phyloP scores from a whole-genome alignment of 495 filamentous ascomycete genomes.

The Cercophora scortea region DNA sequence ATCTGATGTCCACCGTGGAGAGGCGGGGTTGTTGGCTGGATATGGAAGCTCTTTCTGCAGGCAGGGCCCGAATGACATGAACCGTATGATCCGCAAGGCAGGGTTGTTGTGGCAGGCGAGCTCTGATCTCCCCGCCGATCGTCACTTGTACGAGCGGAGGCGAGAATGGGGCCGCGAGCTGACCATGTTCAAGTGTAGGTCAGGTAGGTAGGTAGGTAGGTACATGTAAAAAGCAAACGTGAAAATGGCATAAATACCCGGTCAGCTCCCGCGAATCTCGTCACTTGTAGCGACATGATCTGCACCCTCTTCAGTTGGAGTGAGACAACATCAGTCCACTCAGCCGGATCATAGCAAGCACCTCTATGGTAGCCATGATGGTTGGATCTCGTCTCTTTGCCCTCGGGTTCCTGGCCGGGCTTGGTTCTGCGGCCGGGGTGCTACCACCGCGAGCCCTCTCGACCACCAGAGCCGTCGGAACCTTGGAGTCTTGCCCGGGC shows the following conservation, averaged over 20 bases:
- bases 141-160: not conserved
- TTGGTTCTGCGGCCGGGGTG: conserved; percentile 7
- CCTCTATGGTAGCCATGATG: conserved; percentile 1
- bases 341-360: not conserved
- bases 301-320: not conserved
- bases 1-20: not conserved
- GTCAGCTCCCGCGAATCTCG: not conserved
- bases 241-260: not conserved
- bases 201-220: not conserved
- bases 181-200: too few species aligned
- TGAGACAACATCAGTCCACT: not conserved
- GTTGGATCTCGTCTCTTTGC: conserved; percentile 6
- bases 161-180: not conserved
- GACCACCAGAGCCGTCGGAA: conserved; percentile 15
- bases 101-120: not conserved
- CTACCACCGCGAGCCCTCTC: not conserved
- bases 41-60: too few species aligned
- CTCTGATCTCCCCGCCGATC: too few species aligned
- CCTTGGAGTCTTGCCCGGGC: conserved; percentile 51
- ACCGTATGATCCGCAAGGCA: not conserved
- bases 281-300: not conserved
- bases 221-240: not conserved
- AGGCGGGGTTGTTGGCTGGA: not conserved
- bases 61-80: not conserved
- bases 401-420: conserved; percentile 12